Conservation (phyloP, 2,329 filamentous ascomycete species). For the Proliferodiscus dingleyae region DNA sequence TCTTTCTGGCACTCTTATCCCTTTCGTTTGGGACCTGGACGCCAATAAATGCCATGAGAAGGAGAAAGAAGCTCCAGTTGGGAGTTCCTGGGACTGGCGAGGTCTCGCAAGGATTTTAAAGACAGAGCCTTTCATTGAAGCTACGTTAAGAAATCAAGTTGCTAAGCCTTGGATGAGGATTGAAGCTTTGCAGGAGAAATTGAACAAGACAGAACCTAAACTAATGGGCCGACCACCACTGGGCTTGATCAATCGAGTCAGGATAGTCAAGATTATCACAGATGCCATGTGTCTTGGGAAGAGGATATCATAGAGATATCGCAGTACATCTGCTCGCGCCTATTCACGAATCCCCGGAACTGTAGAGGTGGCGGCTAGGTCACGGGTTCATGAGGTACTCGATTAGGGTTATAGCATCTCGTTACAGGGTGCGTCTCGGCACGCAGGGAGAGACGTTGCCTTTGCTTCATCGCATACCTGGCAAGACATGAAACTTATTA, state of each 20-base stretch:
- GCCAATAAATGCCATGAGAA: constrained; percentile 2
- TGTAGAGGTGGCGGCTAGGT: no score
- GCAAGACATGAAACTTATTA: no score
- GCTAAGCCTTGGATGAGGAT: background rate
- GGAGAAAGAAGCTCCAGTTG: background rate
- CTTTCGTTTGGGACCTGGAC: constrained; percentile 9
- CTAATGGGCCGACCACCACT: constrained; percentile 3
- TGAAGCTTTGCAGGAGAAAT: background rate
- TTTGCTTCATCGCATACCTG: no score
- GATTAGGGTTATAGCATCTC: no score
- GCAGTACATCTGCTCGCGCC: no score
- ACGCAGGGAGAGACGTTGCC: no score
- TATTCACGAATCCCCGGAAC: no score
- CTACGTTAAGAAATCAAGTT: constrained; percentile 2
- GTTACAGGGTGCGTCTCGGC: no score
- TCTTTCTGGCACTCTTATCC: constrained; percentile 4
- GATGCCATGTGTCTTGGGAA: background rate
- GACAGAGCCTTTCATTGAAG: constrained; percentile 9
- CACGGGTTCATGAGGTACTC: no score
- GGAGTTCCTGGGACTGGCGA: constrained; percentile 2
- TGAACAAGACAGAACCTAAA: background rate
- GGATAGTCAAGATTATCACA: constrained; percentile 8
- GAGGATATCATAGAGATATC: background rate
- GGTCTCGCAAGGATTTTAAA: constrained; percentile 1
- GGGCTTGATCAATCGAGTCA: constrained; percentile 9